Base-by-base conservation (phyloP, 139 green algal species). In the Coelastrella sp. region DNA sequence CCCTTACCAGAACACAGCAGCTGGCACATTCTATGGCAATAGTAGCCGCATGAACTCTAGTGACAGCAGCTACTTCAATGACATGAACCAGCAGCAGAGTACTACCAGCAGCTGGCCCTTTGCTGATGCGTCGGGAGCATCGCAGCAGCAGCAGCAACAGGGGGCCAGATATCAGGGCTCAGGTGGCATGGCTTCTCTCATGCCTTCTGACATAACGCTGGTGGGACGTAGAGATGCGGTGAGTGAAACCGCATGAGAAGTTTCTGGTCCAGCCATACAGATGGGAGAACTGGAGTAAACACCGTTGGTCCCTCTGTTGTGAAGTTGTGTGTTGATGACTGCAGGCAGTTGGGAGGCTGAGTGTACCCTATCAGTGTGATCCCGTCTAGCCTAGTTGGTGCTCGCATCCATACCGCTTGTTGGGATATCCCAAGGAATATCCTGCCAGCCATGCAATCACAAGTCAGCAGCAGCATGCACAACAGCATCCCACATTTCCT, bases 171-270 rank as follows among this genome's bases (percentile, higher is more conserved):
- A 35, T 25, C 49, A 22, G 20, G 81, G 59, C 12, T 19, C 22
- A 57, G 59, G 19, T 22, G 58, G 24, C 10, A 12, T 9, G 79
- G 56, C 79, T 17, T 35, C 84, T n/a, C n/a, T 68, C 17, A 78
- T 65, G 74, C 91, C 91, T 8, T 93, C 91, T 7, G 91, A 93
- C 76, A 90, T 93, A 17, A 87, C 90, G 0, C 79, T 93, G 14
- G 27, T 93, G 35, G 68, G 75, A 19, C 79, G 78, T 14, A 74
- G 84, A 7, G 91, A 93, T 63, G 88, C 78, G 22, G 91, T 93
- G 58, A 88, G 90, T 79, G 19, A 24, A 12, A 27, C 20, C 4
- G 15, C 0, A 4, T 35, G 6, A 8, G 19, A 49, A 49, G 35
- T 49, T 49, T 49, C 35, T 3, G 35, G 35, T 49, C 35, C 35